Conservation (phyloP, 352 stramenopile species). For the Discostella stelligera region DNA sequence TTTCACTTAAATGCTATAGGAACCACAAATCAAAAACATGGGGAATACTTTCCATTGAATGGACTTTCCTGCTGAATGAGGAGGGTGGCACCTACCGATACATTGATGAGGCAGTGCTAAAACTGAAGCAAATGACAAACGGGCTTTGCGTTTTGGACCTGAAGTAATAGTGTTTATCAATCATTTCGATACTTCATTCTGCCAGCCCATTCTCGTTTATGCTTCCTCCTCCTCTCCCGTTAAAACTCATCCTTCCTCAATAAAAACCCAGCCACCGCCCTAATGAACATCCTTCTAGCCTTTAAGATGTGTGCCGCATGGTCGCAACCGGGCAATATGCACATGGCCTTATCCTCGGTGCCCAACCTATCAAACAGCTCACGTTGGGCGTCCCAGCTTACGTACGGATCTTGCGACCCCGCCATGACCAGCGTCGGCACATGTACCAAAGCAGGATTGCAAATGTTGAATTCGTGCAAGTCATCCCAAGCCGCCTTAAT, state of each 20-base stretch:
- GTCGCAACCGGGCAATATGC: conserved; percentile 68
- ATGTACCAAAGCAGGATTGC: conserved; percentile 69
- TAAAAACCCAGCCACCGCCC: conserved; percentile 40
- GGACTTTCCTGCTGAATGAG: too few species aligned
- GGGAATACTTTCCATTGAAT: too few species aligned
- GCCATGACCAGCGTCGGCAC: conserved; percentile 70
- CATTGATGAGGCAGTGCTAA: too few species aligned
- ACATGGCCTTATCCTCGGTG: conserved; percentile 68
- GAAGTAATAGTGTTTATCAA: too few species aligned
- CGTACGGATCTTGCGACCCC: conserved; percentile 80
- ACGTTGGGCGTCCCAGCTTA: conserved; percentile 61
- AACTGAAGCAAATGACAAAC: too few species aligned
- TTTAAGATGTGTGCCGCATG: conserved; percentile 76
- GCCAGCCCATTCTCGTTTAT: too few species aligned
- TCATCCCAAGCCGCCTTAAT: conserved; percentile 77
- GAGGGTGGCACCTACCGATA: too few species aligned
- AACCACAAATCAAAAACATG: too few species aligned
- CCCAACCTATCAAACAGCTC: conserved; percentile 74
- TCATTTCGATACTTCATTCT: too few species aligned
- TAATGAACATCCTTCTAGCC: conserved; percentile 43
- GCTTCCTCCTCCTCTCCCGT: neutral
- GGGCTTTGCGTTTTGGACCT: too few species aligned
- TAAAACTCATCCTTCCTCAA: conserved; percentile 33
- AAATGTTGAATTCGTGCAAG: conserved; percentile 80
- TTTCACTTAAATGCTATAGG: too few species aligned